phyloP scores from a whole-genome alignment of 2,329 filamentous ascomycete genomes.

The Fusarium avenaceum region DNA sequence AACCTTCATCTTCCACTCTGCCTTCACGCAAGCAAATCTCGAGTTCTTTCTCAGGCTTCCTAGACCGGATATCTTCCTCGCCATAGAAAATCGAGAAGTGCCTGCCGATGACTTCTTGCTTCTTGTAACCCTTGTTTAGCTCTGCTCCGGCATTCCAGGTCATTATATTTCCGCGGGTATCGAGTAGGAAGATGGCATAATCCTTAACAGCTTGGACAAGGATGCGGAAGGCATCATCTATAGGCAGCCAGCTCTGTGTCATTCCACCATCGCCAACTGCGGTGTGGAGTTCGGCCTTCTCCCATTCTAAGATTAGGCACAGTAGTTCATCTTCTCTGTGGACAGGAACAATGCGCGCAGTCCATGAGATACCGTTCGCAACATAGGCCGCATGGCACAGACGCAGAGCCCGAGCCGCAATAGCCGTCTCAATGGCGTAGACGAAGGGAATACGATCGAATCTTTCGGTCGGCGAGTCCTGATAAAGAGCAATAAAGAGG shows the following conservation, averaged over 20 bases:
- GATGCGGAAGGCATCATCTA: conserved; percentile 13
- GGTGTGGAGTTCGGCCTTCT: not conserved
- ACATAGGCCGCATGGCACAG: conserved; percentile 4
- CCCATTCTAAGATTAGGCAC: not conserved
- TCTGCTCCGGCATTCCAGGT: conserved; percentile 16
- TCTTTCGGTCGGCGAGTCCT: not conserved
- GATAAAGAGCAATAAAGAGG: conserved; percentile 14
- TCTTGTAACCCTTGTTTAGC: conserved; percentile 11
- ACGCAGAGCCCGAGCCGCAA: conserved; percentile 2
- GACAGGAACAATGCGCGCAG: conserved; percentile 10
- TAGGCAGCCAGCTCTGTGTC: conserved; percentile 9
- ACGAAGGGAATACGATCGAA: conserved; percentile 16
- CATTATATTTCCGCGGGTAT: conserved; percentile 11
- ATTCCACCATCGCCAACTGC: not conserved
- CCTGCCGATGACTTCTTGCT: conserved; percentile 15
- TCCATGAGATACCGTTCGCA: conserved; percentile 4
- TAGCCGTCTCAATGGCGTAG: conserved; percentile 7
- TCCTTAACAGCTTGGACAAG: conserved; percentile 17
- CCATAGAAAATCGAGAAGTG: conserved; percentile 15
- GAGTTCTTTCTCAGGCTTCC: conserved; percentile 13
- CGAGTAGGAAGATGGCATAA: conserved; percentile 16
- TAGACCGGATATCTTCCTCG: conserved; percentile 13
- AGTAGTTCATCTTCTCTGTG: not conserved
- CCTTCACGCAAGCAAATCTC: conserved; percentile 16
- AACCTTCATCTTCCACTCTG: conserved; percentile 13